A percentile compares a stretch with the other conserved stretches of the same genome.
phyloP scores from a whole-genome alignment of 148 eudicot species.

The Salicornia ramosissima region DNA sequence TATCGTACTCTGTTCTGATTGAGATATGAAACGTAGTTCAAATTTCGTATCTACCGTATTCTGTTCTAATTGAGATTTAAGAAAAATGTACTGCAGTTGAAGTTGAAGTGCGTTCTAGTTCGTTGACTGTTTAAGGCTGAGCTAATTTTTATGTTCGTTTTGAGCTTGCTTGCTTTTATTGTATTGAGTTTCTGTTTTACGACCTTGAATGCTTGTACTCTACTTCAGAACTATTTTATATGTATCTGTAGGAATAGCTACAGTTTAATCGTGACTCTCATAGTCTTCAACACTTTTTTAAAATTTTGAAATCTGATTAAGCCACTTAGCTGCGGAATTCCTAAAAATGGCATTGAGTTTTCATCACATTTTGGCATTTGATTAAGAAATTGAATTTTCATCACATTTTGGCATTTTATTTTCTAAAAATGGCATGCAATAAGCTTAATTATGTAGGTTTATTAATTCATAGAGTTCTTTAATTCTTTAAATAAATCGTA shows the following conservation, averaged over 20 bases:
- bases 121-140: neutral
- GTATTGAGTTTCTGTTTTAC: neutral
- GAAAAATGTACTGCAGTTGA: neutral
- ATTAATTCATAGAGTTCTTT: neutral
- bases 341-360: too few species aligned
- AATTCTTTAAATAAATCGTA: too few species aligned
- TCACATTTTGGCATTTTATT: neutral
- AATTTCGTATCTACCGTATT: neutral
- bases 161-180: neutral
- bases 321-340: neutral
- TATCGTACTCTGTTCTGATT: constrained; percentile 7
- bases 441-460: neutral
- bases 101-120: neutral
- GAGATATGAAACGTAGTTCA: neutral
- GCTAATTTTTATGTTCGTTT: neutral
- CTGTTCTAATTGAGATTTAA: constrained; percentile 8
- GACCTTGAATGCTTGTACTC: neutral
- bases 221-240: neutral
- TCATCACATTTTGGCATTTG: neutral
- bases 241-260: neutral
- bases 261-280: neutral
- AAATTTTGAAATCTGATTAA: neutral
- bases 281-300: neutral
- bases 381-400: neutral
- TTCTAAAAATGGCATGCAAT: neutral